A percentile compares a stretch with the other conserved stretches of the same genome.
Conservation (phyloP, 768 basidiomycete species). For the Xerocomus brunneocitrinus region DNA sequence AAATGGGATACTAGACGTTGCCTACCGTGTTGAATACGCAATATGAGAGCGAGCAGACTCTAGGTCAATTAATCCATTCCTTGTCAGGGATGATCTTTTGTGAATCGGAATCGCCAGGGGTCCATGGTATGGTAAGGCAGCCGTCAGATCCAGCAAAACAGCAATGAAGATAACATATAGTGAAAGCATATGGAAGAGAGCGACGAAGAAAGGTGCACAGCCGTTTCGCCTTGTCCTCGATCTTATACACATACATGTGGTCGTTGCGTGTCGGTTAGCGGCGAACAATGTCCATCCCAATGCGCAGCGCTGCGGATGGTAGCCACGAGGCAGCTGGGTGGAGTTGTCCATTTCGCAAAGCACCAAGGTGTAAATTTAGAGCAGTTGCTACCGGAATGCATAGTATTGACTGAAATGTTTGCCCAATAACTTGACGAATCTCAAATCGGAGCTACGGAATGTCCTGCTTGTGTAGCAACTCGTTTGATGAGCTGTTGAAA, state of each 20-base stretch:
- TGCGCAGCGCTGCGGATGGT: background rate
- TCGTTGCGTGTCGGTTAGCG: background rate
- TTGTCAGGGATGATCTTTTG: slow-evolving; percentile 10
- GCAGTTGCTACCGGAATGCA: background rate
- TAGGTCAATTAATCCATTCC: slow-evolving; percentile 17
- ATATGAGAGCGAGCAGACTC: slow-evolving; percentile 13
- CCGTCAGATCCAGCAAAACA: slow-evolving; percentile 13
- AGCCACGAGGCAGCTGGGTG: background rate
- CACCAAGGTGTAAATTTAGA: background rate
- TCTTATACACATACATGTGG: slow-evolving; percentile 4
- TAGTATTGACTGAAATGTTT: background rate
- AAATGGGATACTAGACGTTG: background rate
- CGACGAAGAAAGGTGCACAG: background rate
- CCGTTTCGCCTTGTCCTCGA: background rate
- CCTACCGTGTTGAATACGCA: slow-evolving; percentile 9
- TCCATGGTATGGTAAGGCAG: slow-evolving; percentile 12
- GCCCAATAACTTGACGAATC: background rate
- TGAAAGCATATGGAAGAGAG: slow-evolving; percentile 9
- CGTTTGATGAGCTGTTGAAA: background rate
- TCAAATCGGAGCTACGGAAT: background rate
- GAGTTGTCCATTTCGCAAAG: background rate
- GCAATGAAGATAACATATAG: slow-evolving; percentile 4
- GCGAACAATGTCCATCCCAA: background rate
- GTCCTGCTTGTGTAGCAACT: no score
- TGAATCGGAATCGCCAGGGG: slow-evolving; percentile 16